Evolutionary conservation across 73 alveolate genomes (phyloP).

Genomic region (Symbiodinium pilosum): DNA sequence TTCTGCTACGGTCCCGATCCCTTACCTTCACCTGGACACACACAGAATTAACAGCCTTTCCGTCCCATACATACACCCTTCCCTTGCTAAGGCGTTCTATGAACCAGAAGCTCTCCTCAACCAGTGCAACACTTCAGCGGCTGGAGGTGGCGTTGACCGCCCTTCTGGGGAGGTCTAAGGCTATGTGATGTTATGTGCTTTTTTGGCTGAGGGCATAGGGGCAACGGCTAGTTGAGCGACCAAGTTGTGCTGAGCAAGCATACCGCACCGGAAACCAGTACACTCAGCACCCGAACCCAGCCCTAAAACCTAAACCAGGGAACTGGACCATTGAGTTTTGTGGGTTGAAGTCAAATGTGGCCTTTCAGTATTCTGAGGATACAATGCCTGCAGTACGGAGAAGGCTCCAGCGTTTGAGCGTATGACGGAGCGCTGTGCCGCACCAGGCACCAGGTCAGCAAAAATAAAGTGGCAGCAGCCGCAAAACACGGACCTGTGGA

Average conservation of each 20-base stretch:
- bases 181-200: neutral
- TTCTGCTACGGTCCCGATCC: neutral
- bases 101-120: constrained; percentile 42
- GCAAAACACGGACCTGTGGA: too few species aligned
- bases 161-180: neutral
- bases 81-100: constrained; percentile 52
- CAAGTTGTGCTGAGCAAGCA: too few species aligned
- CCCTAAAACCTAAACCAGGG: neutral
- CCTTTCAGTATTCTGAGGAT: too few species aligned
- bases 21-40: neutral
- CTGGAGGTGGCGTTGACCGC: constrained; percentile 4
- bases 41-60: neutral
- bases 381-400: too few species aligned
- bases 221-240: neutral
- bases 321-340: too few species aligned
- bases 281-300: neutral
- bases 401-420: too few species aligned
- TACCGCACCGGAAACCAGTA: too few species aligned
- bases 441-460: too few species aligned
- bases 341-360: too few species aligned
- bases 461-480: too few species aligned
- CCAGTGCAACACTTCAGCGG: neutral
- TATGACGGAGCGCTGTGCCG: too few species aligned
- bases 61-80: neutral
- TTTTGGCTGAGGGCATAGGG: neutral